Conservation (phyloP, 2,329 filamentous ascomycete genomes). For the Fusarium sp. region DNA sequence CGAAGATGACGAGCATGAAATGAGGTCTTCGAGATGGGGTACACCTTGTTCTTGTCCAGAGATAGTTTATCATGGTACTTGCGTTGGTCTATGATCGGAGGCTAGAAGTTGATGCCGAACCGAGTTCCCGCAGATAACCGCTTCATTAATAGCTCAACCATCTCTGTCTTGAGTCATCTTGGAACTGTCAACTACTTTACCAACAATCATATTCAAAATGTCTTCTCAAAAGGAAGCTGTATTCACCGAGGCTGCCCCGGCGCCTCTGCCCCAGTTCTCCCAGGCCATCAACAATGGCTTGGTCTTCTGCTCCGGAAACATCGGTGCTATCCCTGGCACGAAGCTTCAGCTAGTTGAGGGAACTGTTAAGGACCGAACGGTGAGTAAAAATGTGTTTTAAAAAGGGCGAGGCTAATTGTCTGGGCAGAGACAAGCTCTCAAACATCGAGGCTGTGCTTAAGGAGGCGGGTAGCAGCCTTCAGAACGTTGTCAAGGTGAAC, state of each 20-base stretch:
- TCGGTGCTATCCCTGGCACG: slow-evolving; percentile 69
- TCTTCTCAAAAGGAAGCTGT: not conserved
- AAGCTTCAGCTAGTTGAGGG: slow-evolving; percentile 64
- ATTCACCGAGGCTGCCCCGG: not conserved
- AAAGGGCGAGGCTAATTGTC: not conserved
- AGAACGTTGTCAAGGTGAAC: slow-evolving; percentile 75
- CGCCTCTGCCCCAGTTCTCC: slow-evolving; percentile 64
- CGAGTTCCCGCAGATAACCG: not conserved
- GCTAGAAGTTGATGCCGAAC: not conserved
- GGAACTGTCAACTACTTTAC: not conserved
- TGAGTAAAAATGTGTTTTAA: not conserved
- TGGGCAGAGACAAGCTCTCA: slow-evolving; percentile 59
- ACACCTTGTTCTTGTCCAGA: not conserved
- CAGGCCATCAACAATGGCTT: slow-evolving; percentile 74
- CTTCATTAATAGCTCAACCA: not conserved
- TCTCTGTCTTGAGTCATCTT: not conserved
- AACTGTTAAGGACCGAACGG: slow-evolving; percentile 63
- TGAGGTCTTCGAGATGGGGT: too few relatives aligned
- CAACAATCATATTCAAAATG: not conserved
- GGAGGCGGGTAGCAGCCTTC: slow-evolving; percentile 68
- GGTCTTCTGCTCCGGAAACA: slow-evolving; percentile 77
- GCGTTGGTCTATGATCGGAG: not conserved
- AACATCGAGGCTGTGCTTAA: slow-evolving; percentile 71
- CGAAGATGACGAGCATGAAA: too few relatives aligned
- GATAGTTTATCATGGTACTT: not conserved